Percentiles rank a stretch among this genome's conserved stretches.
Evolutionary conservation across 345 rosid species (phyloP).

Genomic region (Jatropha curcas): DNA sequence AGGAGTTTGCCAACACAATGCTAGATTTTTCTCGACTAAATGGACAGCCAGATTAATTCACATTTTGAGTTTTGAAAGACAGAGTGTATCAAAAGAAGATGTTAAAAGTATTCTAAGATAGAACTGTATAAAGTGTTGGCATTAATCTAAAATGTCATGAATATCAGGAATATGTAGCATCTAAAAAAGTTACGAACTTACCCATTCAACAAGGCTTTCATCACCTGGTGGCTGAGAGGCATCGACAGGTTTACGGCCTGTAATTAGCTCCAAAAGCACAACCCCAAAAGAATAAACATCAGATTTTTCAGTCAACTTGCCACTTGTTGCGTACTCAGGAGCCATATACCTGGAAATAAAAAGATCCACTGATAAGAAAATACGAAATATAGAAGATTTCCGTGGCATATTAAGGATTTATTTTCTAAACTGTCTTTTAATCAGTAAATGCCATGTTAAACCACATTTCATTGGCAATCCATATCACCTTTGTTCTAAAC

Average conservation of each 20-base stretch:
- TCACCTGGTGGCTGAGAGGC: constrained; percentile 90
- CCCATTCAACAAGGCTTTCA: constrained; percentile 99
- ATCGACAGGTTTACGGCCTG: constrained; percentile 97
- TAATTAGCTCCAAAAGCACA: constrained; percentile 89
- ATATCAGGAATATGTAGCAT: not conserved
- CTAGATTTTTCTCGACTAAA: not conserved
- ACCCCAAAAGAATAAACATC: constrained; percentile 97
- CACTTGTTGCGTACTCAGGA: constrained; percentile 96
- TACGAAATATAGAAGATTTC: not conserved
- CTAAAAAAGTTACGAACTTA: constrained; percentile 26
- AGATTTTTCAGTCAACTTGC: constrained; percentile 91
- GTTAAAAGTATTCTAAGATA: not conserved
- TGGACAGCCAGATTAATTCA: not conserved
- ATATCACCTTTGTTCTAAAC: not conserved
- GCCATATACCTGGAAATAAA: constrained; percentile 83
- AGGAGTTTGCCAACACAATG: not conserved
- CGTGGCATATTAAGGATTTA: not conserved
- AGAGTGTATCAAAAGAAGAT: not conserved
- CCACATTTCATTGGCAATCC: not conserved
- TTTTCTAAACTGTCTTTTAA: not conserved
- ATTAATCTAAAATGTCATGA: not conserved
- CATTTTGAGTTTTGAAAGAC: not conserved
- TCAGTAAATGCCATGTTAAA: not conserved
- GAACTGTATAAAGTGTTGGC: not conserved
- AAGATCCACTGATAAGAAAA: constrained; percentile 23